Conservation (phyloP, 2,329 filamentous ascomycete genomes). For the Fusarium chuoi region DNA sequence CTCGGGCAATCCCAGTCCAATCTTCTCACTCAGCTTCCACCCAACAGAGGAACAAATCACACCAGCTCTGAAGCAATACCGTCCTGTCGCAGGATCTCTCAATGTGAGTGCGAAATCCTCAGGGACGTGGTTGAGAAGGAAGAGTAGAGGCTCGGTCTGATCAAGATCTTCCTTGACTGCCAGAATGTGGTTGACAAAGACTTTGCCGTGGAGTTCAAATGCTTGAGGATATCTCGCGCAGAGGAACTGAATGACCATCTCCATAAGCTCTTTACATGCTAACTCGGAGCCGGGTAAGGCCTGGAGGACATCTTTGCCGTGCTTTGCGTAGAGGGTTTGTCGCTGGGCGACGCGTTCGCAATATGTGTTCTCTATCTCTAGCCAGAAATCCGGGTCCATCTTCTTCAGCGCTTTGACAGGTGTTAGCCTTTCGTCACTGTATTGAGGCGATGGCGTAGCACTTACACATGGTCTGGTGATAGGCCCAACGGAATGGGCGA, state of each 20-base stretch:
- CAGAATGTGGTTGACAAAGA: slow-evolving; percentile 77
- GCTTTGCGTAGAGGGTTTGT: slow-evolving; percentile 68
- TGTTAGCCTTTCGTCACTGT: slow-evolving; percentile 45
- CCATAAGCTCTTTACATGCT: slow-evolving; percentile 87
- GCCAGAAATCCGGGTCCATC: slow-evolving; percentile 85
- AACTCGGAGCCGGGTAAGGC: slow-evolving; percentile 79
- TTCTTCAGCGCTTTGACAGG: slow-evolving; percentile 73
- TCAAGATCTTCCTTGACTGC: slow-evolving; percentile 69
- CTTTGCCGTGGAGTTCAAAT: slow-evolving; percentile 69
- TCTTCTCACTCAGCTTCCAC: slow-evolving; percentile 81
- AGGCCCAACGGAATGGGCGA: slow-evolving; percentile 83
- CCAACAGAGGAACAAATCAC: slow-evolving; percentile 82
- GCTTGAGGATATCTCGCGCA: slow-evolving; percentile 80
- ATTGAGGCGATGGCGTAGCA: not conserved
- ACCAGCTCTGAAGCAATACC: slow-evolving; percentile 80
- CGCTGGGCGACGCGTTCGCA: slow-evolving; percentile 73
- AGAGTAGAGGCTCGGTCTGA: slow-evolving; percentile 70
- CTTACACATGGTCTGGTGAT: slow-evolving; percentile 91
- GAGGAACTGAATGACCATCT: slow-evolving; percentile 85
- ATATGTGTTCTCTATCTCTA: slow-evolving; percentile 86
- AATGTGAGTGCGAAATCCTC: slow-evolving; percentile 86
- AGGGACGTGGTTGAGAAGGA: slow-evolving; percentile 81
- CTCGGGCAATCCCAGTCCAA: slow-evolving; percentile 73
- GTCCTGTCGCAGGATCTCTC: slow-evolving; percentile 75
- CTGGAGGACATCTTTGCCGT: slow-evolving; percentile 73